A percentile compares a stretch with the other conserved stretches of the same genome.
Conservation (phyloP, 1,139 yeast genomes). For the Scheffersomyces quercinus region DNA sequence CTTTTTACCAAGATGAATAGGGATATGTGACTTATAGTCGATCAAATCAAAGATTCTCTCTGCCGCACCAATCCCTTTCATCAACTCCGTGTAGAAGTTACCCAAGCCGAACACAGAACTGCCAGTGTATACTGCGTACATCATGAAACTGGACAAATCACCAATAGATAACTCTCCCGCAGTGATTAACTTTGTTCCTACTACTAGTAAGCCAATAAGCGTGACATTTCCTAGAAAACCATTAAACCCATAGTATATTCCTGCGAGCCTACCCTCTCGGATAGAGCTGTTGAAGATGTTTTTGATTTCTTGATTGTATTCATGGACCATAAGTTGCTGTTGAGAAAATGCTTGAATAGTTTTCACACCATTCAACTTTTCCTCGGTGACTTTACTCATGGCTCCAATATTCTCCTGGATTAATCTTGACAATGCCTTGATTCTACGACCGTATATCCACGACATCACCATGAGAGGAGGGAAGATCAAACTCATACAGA, state of each 20-base stretch:
- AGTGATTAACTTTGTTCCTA: slow-evolving; percentile 79
- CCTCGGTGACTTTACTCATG: slow-evolving; percentile 88
- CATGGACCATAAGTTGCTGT: slow-evolving; percentile 55
- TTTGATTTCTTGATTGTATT: slow-evolving; percentile 65
- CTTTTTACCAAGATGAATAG: slow-evolving; percentile 60
- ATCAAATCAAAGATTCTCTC: slow-evolving; percentile 85
- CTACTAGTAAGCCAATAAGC: slow-evolving; percentile 69
- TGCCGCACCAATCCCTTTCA: slow-evolving; percentile 98
- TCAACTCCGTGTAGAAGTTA: slow-evolving; percentile 85
- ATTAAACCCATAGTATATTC: slow-evolving; percentile 74
- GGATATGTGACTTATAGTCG: slow-evolving; percentile 71
- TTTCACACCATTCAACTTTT: slow-evolving; percentile 79
- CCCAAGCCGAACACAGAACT: slow-evolving; percentile 87
- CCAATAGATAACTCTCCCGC: slow-evolving; percentile 77
- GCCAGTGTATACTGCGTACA: slow-evolving; percentile 93
- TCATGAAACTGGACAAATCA: slow-evolving; percentile 87
- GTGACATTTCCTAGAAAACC: slow-evolving; percentile 82
- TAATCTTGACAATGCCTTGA: slow-evolving; percentile 70
- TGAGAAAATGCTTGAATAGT: slow-evolving; percentile 91
- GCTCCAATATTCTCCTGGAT: slow-evolving; percentile 87
- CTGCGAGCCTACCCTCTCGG: slow-evolving; percentile 77
- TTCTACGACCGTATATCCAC: slow-evolving; percentile 74
- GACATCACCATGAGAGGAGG: slow-evolving; percentile 84
- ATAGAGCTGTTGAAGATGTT: slow-evolving; percentile 73
- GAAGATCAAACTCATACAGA: slow-evolving; percentile 71